A percentile compares a stretch with the other conserved stretches of the same genome.
These are phyloP conservation scores for Salix caprea DNA, from an alignment of 345 rosid species.

Conservation along the genomic window DNA sequence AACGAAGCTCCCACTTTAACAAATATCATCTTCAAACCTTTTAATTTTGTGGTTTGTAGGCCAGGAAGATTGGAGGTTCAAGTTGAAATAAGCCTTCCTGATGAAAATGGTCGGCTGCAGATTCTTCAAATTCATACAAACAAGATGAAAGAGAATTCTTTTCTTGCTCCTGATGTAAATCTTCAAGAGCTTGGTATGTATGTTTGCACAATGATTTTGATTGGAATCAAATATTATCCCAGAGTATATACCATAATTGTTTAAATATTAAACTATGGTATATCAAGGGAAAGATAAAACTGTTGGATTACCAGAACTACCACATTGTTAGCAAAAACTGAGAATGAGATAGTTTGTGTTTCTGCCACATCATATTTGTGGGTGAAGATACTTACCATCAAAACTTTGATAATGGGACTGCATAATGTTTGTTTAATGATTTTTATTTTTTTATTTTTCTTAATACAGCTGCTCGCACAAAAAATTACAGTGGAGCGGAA, in stretches of 20 bases:
- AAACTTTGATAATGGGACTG: not conserved
- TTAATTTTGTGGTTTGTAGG: slow-evolving; percentile 37
- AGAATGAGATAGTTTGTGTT: not conserved
- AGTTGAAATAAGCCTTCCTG: slow-evolving; percentile 99
- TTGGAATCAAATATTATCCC: not conserved
- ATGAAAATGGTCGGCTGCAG: slow-evolving; percentile 94
- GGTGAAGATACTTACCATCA: not conserved
- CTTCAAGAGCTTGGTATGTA: slow-evolving; percentile 85
- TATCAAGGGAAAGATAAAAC: not conserved
- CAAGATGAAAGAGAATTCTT: slow-evolving; percentile 97
- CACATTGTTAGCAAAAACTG: not conserved
- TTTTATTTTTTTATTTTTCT: not conserved
- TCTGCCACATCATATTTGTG: not conserved
- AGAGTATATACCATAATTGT: not conserved
- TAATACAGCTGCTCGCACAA: slow-evolving; percentile 87
- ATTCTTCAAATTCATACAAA: slow-evolving; percentile 96
- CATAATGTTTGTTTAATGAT: not conserved
- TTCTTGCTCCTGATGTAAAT: slow-evolving; percentile 77
- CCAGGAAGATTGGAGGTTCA: slow-evolving; percentile 99
- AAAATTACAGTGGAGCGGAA: slow-evolving; percentile 98
- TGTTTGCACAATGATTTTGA: not conserved
- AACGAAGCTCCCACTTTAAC: not conserved
- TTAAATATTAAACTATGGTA: not conserved
- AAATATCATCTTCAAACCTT: not conserved
- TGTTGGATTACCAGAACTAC: not conserved